Base-by-base conservation (phyloP, 371 early-diverging fungal species). In the Apophysomyces ossiformis region DNA sequence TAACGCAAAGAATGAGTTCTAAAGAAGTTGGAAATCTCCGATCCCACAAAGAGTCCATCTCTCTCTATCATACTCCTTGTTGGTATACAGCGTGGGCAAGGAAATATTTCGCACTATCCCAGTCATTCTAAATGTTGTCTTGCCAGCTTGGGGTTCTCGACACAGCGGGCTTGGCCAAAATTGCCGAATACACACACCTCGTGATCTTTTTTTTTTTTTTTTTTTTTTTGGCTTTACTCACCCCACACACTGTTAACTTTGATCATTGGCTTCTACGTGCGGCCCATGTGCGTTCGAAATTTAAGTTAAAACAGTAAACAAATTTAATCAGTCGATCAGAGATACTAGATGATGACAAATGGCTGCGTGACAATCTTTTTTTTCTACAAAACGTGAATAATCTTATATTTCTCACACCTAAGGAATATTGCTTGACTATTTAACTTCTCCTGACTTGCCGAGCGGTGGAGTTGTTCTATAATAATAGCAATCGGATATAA, bases 201-300 rank as follows among this genome's bases (percentile, higher is more conserved):
- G 57, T 56, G 35, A 37, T 37, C 5, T 46, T 47, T 47, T 47
- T 18, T 60, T 35, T 46, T 50, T 46, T 47, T 47, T 47, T 18
- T 60, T 35, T 46, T 50, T 37, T 61, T 46, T 32, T 16, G 26
- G 18, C 45, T 26, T 26, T 26, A 26, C 47, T 63, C 70, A 72
- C 70, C 68, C 81, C 83, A 47, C 75, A 80, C 36, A 83, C 56
- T 15, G 65, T 73, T 11, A 8, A 73, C 77, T 63, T 81, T 83
- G 56, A 78, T 65, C 83, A 83, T 83, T 12, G 83, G 73, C 32
- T 26, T 26, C 43, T 57, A 57, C 4, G 77, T 83, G 57, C 81
- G 79, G 4, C 79, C 32, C 78, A 60, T 77, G 73, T 64, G 76
- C 75, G n/a, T 50, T 21, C 8, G 13, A 41, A 41, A 41, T 11